These are phyloP conservation scores for Trichoderma atroviride DNA, from an alignment of 2,329 filamentous ascomycete species.

Conservation along the genomic window DNA sequence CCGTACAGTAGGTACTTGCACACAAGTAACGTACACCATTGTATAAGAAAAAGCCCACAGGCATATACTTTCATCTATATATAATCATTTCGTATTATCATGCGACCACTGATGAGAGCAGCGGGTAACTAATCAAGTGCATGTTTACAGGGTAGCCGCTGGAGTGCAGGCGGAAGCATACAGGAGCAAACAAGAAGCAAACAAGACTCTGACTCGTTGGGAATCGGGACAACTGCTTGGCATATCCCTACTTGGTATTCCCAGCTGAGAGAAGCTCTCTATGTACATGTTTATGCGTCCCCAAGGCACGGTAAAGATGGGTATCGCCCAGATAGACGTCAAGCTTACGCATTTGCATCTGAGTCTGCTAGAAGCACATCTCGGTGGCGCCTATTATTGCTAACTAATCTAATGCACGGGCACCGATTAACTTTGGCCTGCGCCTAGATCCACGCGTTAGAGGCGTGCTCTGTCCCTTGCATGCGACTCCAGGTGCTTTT, in stretches of 20 bases:
- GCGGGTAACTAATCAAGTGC: not conserved
- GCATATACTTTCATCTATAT: not conserved
- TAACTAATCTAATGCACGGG: not conserved
- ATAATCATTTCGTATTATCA: not conserved
- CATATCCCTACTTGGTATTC: not conserved
- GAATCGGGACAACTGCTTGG: not conserved
- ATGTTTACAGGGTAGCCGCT: not conserved
- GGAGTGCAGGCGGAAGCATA: not conserved
- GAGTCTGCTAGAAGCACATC: not conserved
- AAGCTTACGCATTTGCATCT: not conserved
- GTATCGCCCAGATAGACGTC: no score
- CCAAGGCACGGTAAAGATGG: not conserved
- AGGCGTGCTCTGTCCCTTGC: not conserved
- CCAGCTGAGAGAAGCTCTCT: not conserved
- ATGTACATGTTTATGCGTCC: not conserved
- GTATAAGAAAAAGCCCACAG: not conserved
- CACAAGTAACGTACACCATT: not conserved
- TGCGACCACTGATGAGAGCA: not conserved
- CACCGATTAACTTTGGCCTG: constrained; percentile 4
- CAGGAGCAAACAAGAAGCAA: not conserved
- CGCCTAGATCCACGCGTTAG: constrained; percentile 3
- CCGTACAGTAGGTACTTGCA: not conserved
- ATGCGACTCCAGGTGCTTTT: not conserved
- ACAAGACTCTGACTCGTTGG: not conserved
- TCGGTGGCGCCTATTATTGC: not conserved